phyloP scores from a whole-genome alignment of 2,329 filamentous ascomycete genomes.

The Penicillium sp. region DNA sequence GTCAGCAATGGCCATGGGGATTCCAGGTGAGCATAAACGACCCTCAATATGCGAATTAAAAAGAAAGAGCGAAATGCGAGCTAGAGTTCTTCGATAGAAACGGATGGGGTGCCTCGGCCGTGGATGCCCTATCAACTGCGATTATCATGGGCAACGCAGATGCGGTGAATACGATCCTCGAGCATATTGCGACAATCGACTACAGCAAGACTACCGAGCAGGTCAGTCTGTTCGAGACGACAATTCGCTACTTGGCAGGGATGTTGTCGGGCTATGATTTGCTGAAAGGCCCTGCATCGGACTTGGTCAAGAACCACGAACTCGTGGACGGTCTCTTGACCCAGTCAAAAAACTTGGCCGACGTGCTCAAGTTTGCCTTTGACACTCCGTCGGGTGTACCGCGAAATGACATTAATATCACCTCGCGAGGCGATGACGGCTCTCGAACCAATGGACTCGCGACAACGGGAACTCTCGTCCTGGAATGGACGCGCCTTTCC shows the following conservation, averaged over 20 bases:
- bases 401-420: slow-evolving; percentile 60
- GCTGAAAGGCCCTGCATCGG: slow-evolving; percentile 58
- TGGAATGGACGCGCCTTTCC: slow-evolving; percentile 78
- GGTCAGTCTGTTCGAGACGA: slow-evolving; percentile 83
- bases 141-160: slow-evolving; percentile 65
- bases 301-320: slow-evolving; percentile 44
- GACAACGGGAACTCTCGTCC: slow-evolving; percentile 67
- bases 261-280: slow-evolving; percentile 66
- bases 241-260: slow-evolving; percentile 79
- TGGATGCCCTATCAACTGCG: slow-evolving; percentile 75
- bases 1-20: slow-evolving; percentile 60
- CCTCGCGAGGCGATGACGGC: slow-evolving; percentile 47
- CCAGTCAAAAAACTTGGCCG: slow-evolving; percentile 64
- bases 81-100: slow-evolving; percentile 49
- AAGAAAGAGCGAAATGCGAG: not conserved
- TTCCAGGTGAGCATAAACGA: slow-evolving; percentile 53
- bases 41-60: not conserved
- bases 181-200: slow-evolving; percentile 64
- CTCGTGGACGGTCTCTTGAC: slow-evolving; percentile 56
- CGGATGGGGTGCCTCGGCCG: slow-evolving; percentile 75
- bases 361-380: slow-evolving; percentile 71
- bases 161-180: slow-evolving; percentile 64
- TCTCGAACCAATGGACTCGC: slow-evolving; percentile 63
- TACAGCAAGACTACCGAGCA: slow-evolving; percentile 56
- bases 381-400: slow-evolving; percentile 70